A percentile compares a stretch with the other conserved stretches of the same genome.
Conservation (phyloP, 179 eudicot genomes). For the Drosera spatulata region DNA sequence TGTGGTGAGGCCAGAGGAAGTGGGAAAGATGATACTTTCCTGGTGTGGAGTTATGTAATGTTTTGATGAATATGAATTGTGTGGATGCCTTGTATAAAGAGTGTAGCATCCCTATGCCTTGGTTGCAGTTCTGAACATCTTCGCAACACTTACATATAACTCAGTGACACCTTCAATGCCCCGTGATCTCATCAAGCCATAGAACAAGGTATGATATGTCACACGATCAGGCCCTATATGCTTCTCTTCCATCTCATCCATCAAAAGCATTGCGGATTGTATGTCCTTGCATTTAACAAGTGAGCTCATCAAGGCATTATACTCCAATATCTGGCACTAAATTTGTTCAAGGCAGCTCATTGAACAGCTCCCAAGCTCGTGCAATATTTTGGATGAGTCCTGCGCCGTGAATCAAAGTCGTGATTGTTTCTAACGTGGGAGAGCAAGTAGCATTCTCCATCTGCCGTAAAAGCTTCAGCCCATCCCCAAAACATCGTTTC, state of each 20-base stretch:
- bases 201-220: constrained; percentile 65
- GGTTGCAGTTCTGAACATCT: too few relatives aligned
- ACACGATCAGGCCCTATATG: constrained; percentile 39
- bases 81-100: too few relatives aligned
- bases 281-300: constrained; percentile 49
- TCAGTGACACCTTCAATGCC: constrained; percentile 37
- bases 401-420: constrained; percentile 88
- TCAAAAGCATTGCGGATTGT: constrained; percentile 33
- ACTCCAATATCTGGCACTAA: constrained; percentile 57
- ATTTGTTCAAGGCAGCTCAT: constrained; percentile 39
- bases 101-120: too few relatives aligned
- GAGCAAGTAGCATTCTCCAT: constrained; percentile 44
- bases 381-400: constrained; percentile 54
- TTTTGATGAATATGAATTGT: too few relatives aligned
- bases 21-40: too few relatives aligned
- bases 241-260: constrained; percentile 67
- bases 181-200: constrained; percentile 44
- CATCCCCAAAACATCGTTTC: constrained; percentile 51
- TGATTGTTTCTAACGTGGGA: constrained; percentile 61
- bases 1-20: too few relatives aligned
- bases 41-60: too few relatives aligned
- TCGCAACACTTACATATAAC: constrained; percentile 29
- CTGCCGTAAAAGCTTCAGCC: constrained; percentile 57
- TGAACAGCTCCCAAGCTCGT: constrained; percentile 56
- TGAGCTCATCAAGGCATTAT: constrained; percentile 66